phyloP scores from a whole-genome alignment of 306 rosid genomes.

The Lathyrus tuberosus region DNA sequence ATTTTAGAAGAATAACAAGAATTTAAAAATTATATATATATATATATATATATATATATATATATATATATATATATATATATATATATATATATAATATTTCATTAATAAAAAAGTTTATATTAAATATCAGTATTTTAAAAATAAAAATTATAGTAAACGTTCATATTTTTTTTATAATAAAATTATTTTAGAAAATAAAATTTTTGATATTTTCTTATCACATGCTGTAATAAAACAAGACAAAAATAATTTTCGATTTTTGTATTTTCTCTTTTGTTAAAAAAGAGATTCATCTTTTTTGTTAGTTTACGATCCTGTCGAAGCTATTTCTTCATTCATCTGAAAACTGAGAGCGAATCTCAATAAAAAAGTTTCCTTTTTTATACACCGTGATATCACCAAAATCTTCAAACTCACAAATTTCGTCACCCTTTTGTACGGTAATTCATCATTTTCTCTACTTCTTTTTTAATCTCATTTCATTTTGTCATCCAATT shows the following conservation, averaged over 20 bases:
- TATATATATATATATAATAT: too few relatives aligned
- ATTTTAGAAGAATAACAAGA: too few relatives aligned
- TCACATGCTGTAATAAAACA: background rate
- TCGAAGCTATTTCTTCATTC: constrained; percentile 35
- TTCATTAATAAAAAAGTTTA: too few relatives aligned
- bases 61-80: too few relatives aligned
- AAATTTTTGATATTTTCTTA: background rate
- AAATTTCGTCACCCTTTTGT: constrained; percentile 33
- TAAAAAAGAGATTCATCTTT: background rate
- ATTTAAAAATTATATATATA: too few relatives aligned
- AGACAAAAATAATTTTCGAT: background rate
- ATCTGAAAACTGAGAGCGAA: constrained; percentile 6
- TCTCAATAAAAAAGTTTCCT: constrained; percentile 10
- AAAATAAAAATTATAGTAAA: too few relatives aligned
- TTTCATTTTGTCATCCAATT: constrained; percentile 1
- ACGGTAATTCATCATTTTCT: constrained; percentile 18
- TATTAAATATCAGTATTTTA: too few relatives aligned
- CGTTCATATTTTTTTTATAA: too few relatives aligned
- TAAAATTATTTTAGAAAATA: too few relatives aligned
- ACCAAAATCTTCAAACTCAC: constrained; percentile 6
- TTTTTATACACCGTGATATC: constrained; percentile 3
- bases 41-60: too few relatives aligned
- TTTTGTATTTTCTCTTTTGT: background rate
- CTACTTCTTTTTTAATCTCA: background rate
- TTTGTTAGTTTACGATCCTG: constrained; percentile 34